Conservation (phyloP, 208 protist genomes). For the Porcisia hertigi region DNA sequence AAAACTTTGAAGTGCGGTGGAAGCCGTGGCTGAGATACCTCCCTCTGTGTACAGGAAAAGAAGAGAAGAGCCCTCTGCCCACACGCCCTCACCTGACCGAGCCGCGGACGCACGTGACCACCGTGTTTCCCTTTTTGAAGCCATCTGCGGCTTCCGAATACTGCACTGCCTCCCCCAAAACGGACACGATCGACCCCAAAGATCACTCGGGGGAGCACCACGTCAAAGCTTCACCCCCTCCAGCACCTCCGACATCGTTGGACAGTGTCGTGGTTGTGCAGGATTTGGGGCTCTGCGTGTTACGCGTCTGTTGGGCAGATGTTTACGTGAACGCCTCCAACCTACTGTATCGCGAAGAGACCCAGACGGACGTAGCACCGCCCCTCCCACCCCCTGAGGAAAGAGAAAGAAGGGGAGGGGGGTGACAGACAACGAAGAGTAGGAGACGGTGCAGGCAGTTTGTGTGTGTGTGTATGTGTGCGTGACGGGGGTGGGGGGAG, state of each 20-base stretch:
- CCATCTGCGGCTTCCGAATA: neutral
- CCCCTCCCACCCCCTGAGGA: too few species aligned
- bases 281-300: conserved; percentile 12
- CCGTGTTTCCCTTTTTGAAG: neutral
- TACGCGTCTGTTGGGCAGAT: conserved; percentile 2
- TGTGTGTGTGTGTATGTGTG: too few species aligned
- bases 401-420: too few species aligned
- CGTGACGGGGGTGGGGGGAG: too few species aligned
- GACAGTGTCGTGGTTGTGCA: neutral
- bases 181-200: neutral
- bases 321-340: conserved; percentile 26
- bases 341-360: neutral
- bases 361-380: neutral
- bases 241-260: neutral
- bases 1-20: conserved; percentile 6
- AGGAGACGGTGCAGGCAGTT: too few species aligned
- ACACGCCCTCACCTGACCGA: neutral
- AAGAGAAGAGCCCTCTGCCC: too few species aligned
- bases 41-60: neutral
- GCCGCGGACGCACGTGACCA: neutral
- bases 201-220: neutral
- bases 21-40: conserved; percentile 23
- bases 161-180: neutral
- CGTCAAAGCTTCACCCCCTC: neutral
- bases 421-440: too few species aligned